These are phyloP conservation scores for Castanea sativa DNA, from an alignment of 306 rosid genomes.

Conservation along the genomic window DNA sequence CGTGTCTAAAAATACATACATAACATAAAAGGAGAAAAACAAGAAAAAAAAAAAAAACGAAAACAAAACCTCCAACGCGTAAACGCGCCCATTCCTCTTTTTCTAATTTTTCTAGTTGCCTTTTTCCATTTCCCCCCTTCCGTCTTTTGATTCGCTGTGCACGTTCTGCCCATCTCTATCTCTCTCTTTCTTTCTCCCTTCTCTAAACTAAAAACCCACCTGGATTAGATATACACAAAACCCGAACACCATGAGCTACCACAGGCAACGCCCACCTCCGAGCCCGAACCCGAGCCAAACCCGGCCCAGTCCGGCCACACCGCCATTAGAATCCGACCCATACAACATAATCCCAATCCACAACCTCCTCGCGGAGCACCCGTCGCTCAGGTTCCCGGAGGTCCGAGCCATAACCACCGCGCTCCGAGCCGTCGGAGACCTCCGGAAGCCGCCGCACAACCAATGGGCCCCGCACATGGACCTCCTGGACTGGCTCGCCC, in stretches of 20 bases:
- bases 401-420: conserved; percentile 84
- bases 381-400: conserved; percentile 82
- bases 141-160: conserved; percentile 3
- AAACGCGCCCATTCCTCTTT: conserved; percentile 21
- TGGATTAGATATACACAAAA: not conserved
- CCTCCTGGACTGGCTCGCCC: conserved; percentile 89
- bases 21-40: not conserved
- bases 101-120: too few species aligned
- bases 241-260: conserved; percentile 42
- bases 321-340: conserved; percentile 42
- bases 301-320: not conserved
- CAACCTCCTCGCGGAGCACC: conserved; percentile 89
- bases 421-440: conserved; percentile 61
- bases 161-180: conserved; percentile 16
- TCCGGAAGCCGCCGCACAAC: conserved; percentile 63
- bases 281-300: not conserved
- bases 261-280: conserved; percentile 33
- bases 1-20: too few species aligned
- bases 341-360: conserved; percentile 87
- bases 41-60: not conserved
- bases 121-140: not conserved
- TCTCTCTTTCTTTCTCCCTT: not conserved
- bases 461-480: conserved; percentile 73
- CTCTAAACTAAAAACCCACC: not conserved
- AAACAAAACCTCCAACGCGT: not conserved